Evolutionary conservation across 2,329 filamentous ascomycete species (phyloP).

Genomic region (Ceratocystiopsis minuta): DNA sequence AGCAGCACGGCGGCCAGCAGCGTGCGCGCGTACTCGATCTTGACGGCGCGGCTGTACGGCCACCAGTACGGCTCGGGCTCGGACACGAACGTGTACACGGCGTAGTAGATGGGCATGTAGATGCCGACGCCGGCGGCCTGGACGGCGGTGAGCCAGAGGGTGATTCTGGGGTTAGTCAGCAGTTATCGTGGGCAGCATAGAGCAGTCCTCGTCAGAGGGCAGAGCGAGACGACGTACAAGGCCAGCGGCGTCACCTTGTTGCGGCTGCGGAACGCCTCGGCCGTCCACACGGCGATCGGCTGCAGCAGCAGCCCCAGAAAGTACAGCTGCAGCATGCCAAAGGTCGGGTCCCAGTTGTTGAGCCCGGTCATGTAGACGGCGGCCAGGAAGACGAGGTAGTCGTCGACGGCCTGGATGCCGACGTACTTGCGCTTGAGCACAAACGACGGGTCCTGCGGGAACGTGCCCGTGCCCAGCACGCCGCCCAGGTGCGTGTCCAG

Average conservation of each 20-base stretch:
- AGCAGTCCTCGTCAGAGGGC: too few relatives aligned
- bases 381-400: slow-evolving; percentile 2
- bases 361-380: slow-evolving; percentile 4
- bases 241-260: slow-evolving; percentile 5
- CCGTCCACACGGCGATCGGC: slow-evolving; percentile 5
- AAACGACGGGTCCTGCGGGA: background rate
- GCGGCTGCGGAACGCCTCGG: slow-evolving; percentile 7
- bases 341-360: slow-evolving; percentile 1
- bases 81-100: slow-evolving; percentile 3
- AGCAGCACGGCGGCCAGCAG: slow-evolving; percentile 4
- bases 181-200: too few relatives aligned
- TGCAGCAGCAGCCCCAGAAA: slow-evolving; percentile 4
- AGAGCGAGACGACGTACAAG: background rate
- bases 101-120: slow-evolving; percentile 5
- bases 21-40: background rate
- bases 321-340: slow-evolving; percentile 3
- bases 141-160: slow-evolving; percentile 2
- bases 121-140: slow-evolving; percentile 4
- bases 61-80: slow-evolving; percentile 5
- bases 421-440: slow-evolving; percentile 1
- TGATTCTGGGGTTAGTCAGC: background rate
- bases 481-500: background rate
- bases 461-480: slow-evolving; percentile 2
- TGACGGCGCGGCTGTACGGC: slow-evolving; percentile 3
- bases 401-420: slow-evolving; percentile 2